Percentiles rank a stretch among this genome's conserved stretches.
Evolutionary conservation across 805 yeast species (phyloP).

Genomic region (Blastobotrys parvus): DNA sequence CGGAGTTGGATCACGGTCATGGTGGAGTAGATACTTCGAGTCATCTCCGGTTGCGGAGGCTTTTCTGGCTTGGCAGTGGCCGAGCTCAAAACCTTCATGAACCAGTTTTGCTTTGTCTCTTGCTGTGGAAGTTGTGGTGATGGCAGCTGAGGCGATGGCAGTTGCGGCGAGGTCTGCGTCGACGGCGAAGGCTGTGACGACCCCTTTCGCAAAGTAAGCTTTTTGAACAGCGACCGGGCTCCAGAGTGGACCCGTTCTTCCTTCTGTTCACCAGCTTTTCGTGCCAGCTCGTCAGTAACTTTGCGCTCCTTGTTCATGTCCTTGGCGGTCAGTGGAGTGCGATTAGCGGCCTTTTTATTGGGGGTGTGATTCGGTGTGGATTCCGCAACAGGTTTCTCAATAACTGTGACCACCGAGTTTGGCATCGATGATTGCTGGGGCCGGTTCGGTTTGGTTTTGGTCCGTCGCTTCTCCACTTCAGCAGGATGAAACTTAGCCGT

Average conservation of each 20-base stretch:
- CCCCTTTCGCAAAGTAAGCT: not conserved
- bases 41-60: constrained; percentile 2
- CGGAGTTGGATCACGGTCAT: constrained; percentile 23
- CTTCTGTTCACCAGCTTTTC: not conserved
- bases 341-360: no score
- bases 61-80: constrained; percentile 2
- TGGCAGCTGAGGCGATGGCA: not conserved
- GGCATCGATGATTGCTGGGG: no score
- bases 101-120: constrained; percentile 27
- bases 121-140: not conserved
- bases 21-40: constrained; percentile 22
- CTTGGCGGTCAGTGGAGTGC: not conserved
- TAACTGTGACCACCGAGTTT: no score
- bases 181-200: not conserved
- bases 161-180: not conserved
- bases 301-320: not conserved
- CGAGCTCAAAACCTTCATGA: constrained; percentile 24
- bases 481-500: not conserved
- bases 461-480: not conserved
- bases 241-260: no score
- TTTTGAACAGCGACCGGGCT: not conserved
- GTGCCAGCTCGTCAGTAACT: not conserved
- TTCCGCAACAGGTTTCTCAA: no score
- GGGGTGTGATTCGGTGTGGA: no score
- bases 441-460: no score